These are phyloP conservation scores for Verticillium klebahnii DNA, from an alignment of 2,329 filamentous ascomycete species.

Conservation along the genomic window DNA sequence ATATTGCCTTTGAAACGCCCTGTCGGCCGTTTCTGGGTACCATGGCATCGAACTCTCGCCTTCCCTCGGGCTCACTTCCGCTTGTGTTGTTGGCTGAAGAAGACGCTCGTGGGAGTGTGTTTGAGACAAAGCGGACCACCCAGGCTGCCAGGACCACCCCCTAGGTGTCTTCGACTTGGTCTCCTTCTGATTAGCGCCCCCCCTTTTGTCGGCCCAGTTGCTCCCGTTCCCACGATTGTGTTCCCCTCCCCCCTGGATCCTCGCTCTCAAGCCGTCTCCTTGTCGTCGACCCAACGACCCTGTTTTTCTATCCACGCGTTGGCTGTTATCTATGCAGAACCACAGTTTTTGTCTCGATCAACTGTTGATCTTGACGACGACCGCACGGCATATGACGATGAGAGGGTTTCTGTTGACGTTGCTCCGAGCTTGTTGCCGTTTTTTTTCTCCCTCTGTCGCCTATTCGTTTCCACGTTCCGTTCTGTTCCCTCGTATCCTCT, in stretches of 20 bases:
- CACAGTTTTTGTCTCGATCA: not conserved
- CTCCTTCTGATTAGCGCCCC: not conserved
- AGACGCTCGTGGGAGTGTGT: not conserved
- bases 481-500: not conserved
- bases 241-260: not conserved
- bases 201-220: not conserved
- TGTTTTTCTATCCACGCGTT: not conserved
- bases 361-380: not conserved
- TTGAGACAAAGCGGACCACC: not conserved
- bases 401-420: not conserved
- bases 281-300: not conserved
- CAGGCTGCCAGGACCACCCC: not conserved
- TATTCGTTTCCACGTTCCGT: not conserved
- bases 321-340: not conserved
- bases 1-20: not conserved
- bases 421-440: not conserved
- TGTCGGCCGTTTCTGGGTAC: not conserved
- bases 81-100: not conserved
- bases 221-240: not conserved
- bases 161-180: not conserved
- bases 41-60: not conserved
- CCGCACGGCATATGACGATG: not conserved
- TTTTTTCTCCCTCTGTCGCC: not conserved
- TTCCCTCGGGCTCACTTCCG: not conserved
- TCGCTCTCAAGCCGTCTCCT: not conserved